Percentiles rank a stretch among this genome's conserved stretches.
These are phyloP conservation scores for Wickerhamiella domercqiae DNA, from an alignment of 805 yeast species.

Conservation along the genomic window DNA sequence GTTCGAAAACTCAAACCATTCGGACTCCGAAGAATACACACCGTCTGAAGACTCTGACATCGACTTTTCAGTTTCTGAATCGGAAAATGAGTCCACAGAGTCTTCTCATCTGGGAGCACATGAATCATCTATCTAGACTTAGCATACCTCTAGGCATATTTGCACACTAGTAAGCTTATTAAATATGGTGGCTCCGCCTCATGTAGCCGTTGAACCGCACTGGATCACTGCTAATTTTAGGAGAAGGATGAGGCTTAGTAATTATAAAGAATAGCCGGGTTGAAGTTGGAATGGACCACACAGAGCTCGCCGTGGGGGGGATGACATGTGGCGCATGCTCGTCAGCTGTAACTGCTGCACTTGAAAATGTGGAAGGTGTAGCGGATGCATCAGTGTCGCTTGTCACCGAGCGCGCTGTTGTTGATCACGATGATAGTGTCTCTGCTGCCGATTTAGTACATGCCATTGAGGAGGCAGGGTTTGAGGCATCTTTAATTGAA, in stretches of 20 bases:
- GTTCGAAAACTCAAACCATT: no score
- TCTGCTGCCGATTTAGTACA: conserved; percentile 30
- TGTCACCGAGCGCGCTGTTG: conserved; percentile 56
- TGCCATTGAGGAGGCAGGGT: conserved; percentile 63
- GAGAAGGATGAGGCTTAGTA: conserved; percentile 3
- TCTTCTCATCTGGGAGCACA: no score
- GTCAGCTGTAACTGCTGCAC: conserved; percentile 43
- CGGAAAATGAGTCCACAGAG: no score
- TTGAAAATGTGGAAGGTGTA: conserved; percentile 38
- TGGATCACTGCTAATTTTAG: conserved; percentile 11
- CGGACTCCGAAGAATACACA: no score
- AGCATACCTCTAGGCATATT: no score
- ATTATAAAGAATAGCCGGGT: not conserved
- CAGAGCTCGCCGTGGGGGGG: conserved; percentile 35
- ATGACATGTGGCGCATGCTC: conserved; percentile 92
- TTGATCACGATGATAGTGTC: conserved; percentile 32
- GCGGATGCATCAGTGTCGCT: conserved; percentile 46
- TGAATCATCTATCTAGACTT: no score
- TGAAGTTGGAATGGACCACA: conserved; percentile 2
- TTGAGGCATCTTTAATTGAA: conserved; percentile 31
- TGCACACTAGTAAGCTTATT: not conserved
- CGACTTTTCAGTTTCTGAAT: no score
- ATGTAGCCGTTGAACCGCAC: not conserved
- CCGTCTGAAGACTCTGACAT: no score
- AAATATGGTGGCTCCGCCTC: not conserved